These are phyloP conservation scores for Rhynchospora pubera DNA, from an alignment of 176 grass and related monocot genomes.

Conservation along the genomic window DNA sequence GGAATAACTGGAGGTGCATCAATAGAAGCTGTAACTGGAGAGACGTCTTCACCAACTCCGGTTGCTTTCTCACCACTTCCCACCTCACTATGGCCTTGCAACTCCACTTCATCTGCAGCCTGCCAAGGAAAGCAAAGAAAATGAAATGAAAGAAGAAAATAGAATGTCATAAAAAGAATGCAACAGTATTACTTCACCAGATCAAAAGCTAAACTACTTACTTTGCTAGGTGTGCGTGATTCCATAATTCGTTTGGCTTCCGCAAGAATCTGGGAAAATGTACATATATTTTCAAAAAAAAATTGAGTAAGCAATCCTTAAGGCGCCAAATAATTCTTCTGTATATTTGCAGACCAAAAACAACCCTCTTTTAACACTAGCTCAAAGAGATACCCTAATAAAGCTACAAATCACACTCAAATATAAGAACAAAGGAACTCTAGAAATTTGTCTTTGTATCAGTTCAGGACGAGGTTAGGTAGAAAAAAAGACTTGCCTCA, in stretches of 20 bases:
- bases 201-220: slow-evolving; percentile 20
- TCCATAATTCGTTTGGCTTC: slow-evolving; percentile 97
- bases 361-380: not conserved
- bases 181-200: not conserved
- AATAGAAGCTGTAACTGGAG: slow-evolving; percentile 39
- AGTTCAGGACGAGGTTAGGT: not conserved
- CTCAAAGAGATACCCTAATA: not conserved
- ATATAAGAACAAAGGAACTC: not conserved
- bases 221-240: slow-evolving; percentile 74
- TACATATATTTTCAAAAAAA: not conserved
- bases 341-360: not conserved
- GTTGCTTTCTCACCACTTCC: slow-evolving; percentile 32
- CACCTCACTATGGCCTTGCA: slow-evolving; percentile 41
- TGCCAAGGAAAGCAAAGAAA: slow-evolving; percentile 27
- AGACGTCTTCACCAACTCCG: slow-evolving; percentile 47
- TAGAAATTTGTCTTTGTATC: not conserved
- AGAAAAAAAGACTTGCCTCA: slow-evolving; percentile 37
- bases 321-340: not conserved
- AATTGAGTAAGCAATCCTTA: not conserved
- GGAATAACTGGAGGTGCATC: slow-evolving; percentile 41
- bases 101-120: slow-evolving; percentile 43
- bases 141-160: not conserved
- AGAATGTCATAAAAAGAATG: not conserved
- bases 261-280: slow-evolving; percentile 51
- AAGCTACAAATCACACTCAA: not conserved